Percentiles rank a stretch among this genome's conserved stretches.
These are phyloP conservation scores for Pholiota molesta DNA, from an alignment of 768 basidiomycete species.

Conservation along the genomic window DNA sequence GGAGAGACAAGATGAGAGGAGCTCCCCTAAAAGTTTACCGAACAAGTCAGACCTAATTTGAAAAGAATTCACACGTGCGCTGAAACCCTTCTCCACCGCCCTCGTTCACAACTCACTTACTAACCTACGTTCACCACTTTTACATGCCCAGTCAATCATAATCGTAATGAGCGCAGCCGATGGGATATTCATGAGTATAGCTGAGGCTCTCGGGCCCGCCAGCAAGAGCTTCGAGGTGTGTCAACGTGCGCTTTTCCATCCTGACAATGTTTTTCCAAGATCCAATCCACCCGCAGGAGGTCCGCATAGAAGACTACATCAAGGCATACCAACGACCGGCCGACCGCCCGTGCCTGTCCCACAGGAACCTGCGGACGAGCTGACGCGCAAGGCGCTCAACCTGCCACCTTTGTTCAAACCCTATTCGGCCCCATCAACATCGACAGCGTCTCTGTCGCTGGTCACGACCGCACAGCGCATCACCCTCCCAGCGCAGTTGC, in stretches of 20 bases:
- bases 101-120: no score
- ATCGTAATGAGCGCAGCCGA: conserved; percentile 13
- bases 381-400: conserved; percentile 45
- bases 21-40: no score
- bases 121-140: neutral
- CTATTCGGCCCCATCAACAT: conserved; percentile 6
- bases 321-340: conserved; percentile 49
- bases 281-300: conserved; percentile 44
- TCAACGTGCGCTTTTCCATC: neutral
- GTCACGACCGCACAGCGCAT: conserved; percentile 7
- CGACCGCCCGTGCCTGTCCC: conserved; percentile 52
- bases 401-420: conserved; percentile 59
- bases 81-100: no score
- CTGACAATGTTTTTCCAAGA: conserved; percentile 4
- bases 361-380: conserved; percentile 44
- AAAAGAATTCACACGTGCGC: no score
- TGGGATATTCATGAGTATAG: conserved; percentile 30
- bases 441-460: neutral
- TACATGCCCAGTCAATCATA: neutral
- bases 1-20: no score
- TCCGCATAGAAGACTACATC: conserved; percentile 57
- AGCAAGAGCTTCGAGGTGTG: conserved; percentile 35
- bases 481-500: conserved; percentile 12
- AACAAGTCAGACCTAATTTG: no score
- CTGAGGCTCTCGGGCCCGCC: conserved; percentile 22